These are phyloP conservation scores for Hyaloperonospora brassicae DNA, from an alignment of 352 stramenopile species.

Conservation along the genomic window DNA sequence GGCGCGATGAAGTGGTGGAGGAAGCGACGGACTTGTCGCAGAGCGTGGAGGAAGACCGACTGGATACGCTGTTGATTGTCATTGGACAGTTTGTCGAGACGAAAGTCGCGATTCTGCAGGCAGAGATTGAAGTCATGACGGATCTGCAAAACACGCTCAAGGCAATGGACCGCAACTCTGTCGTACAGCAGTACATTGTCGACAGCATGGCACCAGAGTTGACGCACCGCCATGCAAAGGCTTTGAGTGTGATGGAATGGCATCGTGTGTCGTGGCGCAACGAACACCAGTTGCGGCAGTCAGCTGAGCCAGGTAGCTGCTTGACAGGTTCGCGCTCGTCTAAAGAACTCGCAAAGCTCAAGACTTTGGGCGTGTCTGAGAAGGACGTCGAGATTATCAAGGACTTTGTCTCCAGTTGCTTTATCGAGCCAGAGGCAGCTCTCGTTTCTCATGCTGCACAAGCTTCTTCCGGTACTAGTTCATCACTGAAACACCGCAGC, in stretches of 20 bases:
- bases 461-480: slow-evolving; percentile 7
- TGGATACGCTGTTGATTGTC: slow-evolving; percentile 80
- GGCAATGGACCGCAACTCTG: slow-evolving; percentile 74
- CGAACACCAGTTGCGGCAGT: slow-evolving; percentile 32
- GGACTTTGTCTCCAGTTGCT: slow-evolving; percentile 80
- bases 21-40: slow-evolving; percentile 71
- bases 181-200: slow-evolving; percentile 82
- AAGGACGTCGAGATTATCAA: slow-evolving; percentile 82
- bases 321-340: slow-evolving; percentile 26
- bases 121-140: slow-evolving; percentile 69
- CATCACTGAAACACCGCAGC: slow-evolving; percentile 42
- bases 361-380: slow-evolving; percentile 43
- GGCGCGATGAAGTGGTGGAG: slow-evolving; percentile 74
- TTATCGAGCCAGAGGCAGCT: slow-evolving; percentile 51
- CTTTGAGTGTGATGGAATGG: slow-evolving; percentile 71
- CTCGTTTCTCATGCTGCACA: slow-evolving; percentile 25
- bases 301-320: slow-evolving; percentile 42
- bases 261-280: slow-evolving; percentile 60
- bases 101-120: slow-evolving; percentile 72
- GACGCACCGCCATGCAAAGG: slow-evolving; percentile 74
- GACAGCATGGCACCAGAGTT: slow-evolving; percentile 73
- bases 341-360: slow-evolving; percentile 50
- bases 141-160: slow-evolving; percentile 57
- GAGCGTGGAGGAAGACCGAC: slow-evolving; percentile 72
- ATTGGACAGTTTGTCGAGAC: slow-evolving; percentile 82